Percentiles rank a stretch among this genome's conserved stretches.
phyloP scores from a whole-genome alignment of 805 yeast species.

The Spathaspora passalidarum region DNA sequence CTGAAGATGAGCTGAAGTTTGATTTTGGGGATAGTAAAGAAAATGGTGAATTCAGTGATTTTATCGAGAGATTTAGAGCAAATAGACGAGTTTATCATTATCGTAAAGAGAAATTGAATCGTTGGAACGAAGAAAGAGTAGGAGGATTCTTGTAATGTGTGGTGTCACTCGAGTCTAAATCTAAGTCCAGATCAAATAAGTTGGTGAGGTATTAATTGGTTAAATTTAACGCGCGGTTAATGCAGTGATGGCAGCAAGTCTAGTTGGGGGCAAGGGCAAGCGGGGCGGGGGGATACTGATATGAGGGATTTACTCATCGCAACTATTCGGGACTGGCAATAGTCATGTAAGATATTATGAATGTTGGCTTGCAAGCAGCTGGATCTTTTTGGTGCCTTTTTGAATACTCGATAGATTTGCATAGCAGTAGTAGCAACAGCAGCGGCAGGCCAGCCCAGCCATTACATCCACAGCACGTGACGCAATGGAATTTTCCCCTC shows the following conservation, averaged over 20 bases:
- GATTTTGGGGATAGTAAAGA: constrained; percentile 11
- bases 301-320: too few relatives aligned
- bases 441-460: too few relatives aligned
- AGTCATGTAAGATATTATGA: not conserved
- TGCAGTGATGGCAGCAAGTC: too few relatives aligned
- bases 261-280: too few relatives aligned
- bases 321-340: not conserved
- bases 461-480: not conserved
- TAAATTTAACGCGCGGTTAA: not conserved
- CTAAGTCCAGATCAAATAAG: too few relatives aligned
- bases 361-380: too few relatives aligned
- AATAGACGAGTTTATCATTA: constrained; percentile 30
- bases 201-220: not conserved
- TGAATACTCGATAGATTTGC: too few relatives aligned
- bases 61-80: constrained; percentile 19
- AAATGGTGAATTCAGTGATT: constrained; percentile 14
- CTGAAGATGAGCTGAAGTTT: constrained; percentile 18
- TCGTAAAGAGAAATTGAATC: constrained; percentile 33
- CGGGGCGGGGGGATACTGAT: too few relatives aligned
- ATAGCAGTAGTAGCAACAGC: too few relatives aligned
- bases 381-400: too few relatives aligned
- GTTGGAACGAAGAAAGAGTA: constrained; percentile 45
- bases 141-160: constrained; percentile 25
- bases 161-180: not conserved
- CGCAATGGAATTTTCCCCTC: not conserved